These are phyloP conservation scores for Botrytis elliptica DNA, from an alignment of 2,329 filamentous ascomycete genomes.

Conservation along the genomic window DNA sequence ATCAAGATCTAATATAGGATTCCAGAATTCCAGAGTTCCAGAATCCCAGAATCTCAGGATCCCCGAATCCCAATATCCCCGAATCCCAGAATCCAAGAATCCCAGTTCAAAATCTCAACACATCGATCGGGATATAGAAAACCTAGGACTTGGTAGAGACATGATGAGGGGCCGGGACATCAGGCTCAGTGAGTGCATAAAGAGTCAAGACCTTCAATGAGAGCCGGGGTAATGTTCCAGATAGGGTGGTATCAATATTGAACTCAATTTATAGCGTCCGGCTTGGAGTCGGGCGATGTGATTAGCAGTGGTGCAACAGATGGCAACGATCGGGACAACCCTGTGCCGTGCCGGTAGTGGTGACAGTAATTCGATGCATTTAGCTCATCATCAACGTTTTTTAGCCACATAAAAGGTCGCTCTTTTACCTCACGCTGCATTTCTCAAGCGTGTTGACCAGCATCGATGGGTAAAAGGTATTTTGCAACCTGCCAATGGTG, in stretches of 20 bases:
- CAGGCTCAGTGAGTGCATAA: neutral
- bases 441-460: neutral
- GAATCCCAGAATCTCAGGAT: neutral
- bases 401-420: neutral
- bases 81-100: neutral
- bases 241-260: neutral
- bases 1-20: neutral
- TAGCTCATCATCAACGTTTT: neutral
- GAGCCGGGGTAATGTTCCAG: neutral
- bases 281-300: neutral
- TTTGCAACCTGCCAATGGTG: neutral
- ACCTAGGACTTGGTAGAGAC: constrained; percentile 3
- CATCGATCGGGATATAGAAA: neutral
- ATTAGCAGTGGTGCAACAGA: neutral
- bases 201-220: neutral
- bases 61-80: neutral
- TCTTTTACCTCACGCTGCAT: neutral
- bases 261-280: neutral
- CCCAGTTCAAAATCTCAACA: neutral
- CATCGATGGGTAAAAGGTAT: neutral
- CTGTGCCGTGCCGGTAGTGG: neutral
- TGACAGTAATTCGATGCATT: neutral
- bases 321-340: neutral
- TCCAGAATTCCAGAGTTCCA: neutral
- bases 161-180: neutral